phyloP scores from a whole-genome alignment of 306 rosid species.

The Cicer yamashitae region DNA sequence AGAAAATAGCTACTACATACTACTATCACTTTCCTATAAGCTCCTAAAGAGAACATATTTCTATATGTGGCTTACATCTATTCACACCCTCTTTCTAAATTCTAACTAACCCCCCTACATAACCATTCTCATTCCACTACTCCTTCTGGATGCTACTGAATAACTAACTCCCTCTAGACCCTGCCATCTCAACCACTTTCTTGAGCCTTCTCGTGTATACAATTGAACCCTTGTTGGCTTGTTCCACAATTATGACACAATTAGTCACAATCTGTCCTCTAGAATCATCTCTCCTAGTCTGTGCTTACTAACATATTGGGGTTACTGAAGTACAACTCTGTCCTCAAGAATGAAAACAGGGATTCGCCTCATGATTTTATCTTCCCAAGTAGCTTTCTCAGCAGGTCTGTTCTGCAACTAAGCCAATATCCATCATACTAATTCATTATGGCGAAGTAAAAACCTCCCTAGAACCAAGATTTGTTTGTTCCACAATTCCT shows the following conservation, averaged over 20 bases:
- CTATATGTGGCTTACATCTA: too few species aligned
- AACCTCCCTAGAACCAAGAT: not conserved
- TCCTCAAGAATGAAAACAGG: not conserved
- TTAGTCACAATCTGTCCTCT: not conserved
- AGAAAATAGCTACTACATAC: not conserved
- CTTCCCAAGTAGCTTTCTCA: not conserved
- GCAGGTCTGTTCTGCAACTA: not conserved
- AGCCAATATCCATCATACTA: not conserved
- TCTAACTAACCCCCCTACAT: not conserved
- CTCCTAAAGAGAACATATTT: not conserved
- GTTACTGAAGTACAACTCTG: not conserved
- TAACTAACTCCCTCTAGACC: not conserved
- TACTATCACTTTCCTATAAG: not conserved
- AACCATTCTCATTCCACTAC: conserved; percentile 2
- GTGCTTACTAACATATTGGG: not conserved
- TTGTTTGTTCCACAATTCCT: not conserved
- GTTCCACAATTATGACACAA: not conserved
- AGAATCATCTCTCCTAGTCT: not conserved
- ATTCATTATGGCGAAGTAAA: not conserved
- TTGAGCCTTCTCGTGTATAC: not conserved
- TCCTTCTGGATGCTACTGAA: not conserved
- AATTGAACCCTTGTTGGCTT: not conserved
- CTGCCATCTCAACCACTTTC: not conserved
- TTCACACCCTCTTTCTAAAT: not conserved
- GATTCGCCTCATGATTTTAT: not conserved